phyloP scores from a whole-genome alignment of 2,329 filamentous ascomycete species.

The Xylaria sp. region DNA sequence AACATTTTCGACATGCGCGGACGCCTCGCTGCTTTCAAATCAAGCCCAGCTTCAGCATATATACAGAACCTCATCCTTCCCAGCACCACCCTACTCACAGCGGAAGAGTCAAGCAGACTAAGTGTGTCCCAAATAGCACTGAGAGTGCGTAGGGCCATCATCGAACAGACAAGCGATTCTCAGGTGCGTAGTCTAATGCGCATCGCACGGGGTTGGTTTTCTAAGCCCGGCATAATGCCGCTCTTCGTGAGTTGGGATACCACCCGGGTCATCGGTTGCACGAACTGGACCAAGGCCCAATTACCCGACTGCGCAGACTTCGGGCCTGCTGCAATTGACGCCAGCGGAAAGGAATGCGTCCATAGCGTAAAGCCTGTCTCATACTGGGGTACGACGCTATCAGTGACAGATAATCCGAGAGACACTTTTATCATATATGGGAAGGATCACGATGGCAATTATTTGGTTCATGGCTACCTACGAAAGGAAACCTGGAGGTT shows the following conservation, averaged over 20 bases:
- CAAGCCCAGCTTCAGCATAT: conserved; percentile 2
- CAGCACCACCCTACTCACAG: background rate
- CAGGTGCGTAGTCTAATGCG: conserved; percentile 22
- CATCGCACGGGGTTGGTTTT: conserved; percentile 8
- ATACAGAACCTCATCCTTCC: conserved; percentile 28
- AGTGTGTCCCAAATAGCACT: conserved; percentile 7
- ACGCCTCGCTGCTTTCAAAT: background rate
- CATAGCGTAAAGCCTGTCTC: conserved; percentile 1
- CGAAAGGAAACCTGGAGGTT: conserved; percentile 26
- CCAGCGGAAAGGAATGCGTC: too few relatives aligned
- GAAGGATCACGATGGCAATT: conserved; percentile 26
- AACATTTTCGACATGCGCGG: conserved; percentile 15
- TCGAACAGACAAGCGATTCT: conserved; percentile 19
- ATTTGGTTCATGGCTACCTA: conserved; percentile 30
- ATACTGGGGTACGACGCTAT: conserved; percentile 11
- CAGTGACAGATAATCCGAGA: conserved; percentile 17
- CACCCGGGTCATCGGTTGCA: background rate
- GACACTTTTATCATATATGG: conserved; percentile 26
- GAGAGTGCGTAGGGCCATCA: conserved; percentile 14
- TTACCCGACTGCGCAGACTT: conserved; percentile 18
- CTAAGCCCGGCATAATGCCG: conserved; percentile 7
- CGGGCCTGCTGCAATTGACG: too few relatives aligned
- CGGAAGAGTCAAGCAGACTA: conserved; percentile 1
- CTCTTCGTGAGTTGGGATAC: conserved; percentile 22
- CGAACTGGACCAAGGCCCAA: background rate